These are phyloP conservation scores for Kuraishia capsulata DNA, from an alignment of 805 yeast genomes.

Conservation along the genomic window DNA sequence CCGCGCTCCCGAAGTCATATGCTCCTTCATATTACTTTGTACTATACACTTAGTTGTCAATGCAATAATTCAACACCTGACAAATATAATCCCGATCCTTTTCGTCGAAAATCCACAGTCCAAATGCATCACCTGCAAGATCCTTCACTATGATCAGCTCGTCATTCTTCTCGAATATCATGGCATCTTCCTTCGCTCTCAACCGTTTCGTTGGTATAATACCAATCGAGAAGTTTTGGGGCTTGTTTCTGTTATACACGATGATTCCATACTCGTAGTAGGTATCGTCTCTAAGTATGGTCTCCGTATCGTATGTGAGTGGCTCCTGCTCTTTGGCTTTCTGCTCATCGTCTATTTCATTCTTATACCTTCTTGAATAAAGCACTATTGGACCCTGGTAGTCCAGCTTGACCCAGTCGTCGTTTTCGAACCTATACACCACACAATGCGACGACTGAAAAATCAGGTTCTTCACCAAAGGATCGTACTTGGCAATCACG, in stretches of 20 bases:
- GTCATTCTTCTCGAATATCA: constrained; percentile 62
- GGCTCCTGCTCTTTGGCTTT: constrained; percentile 5
- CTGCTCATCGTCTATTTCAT: constrained; percentile 15
- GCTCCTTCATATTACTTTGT: no score
- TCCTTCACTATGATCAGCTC: constrained; percentile 64
- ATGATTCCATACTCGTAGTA: constrained; percentile 58
- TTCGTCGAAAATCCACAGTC: constrained; percentile 69
- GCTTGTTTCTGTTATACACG: constrained; percentile 56
- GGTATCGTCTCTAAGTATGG: constrained; percentile 15
- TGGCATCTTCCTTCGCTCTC: constrained; percentile 23
- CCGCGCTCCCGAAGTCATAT: no score
- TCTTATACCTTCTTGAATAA: constrained; percentile 40
- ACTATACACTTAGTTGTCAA: constrained; percentile 1
- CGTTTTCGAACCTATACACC: constrained; percentile 49
- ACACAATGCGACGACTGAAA: constrained; percentile 68
- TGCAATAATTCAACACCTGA: constrained; percentile 25
- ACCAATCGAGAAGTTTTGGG: constrained; percentile 68
- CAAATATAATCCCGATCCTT: constrained; percentile 54
- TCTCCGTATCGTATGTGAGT: neutral
- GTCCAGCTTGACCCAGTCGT: constrained; percentile 65
- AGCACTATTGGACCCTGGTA: constrained; percentile 64
- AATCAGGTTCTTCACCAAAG: constrained; percentile 55
- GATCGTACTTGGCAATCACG: constrained; percentile 71
- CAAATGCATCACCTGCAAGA: constrained; percentile 61
- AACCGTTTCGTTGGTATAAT: constrained; percentile 43